Conservation (phyloP, 2,329 filamentous ascomycete genomes). For the Aspergillus glaucus region DNA sequence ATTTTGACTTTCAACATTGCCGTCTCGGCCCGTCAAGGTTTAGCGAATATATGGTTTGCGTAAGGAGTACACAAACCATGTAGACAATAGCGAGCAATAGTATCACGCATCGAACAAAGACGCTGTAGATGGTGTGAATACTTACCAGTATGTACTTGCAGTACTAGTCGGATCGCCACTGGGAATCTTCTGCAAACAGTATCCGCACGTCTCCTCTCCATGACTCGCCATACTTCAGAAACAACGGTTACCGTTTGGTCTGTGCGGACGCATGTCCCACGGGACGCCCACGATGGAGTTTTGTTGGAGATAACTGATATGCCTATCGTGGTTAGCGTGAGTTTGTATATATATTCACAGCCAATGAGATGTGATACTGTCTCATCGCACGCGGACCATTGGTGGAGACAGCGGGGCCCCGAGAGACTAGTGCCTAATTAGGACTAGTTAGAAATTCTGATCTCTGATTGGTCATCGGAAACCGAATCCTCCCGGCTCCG, state of each 20-base stretch:
- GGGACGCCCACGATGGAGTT: not conserved
- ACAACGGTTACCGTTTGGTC: not conserved
- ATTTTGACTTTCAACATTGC: slow-evolving; percentile 3
- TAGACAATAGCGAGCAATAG: not conserved
- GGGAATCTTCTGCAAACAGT: not conserved
- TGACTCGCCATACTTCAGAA: not conserved
- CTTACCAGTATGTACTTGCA: not conserved
- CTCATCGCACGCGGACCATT: not conserved
- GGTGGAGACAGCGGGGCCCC: not conserved
- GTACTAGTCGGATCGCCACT: not conserved
- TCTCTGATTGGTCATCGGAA: not conserved
- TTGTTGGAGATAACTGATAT: not conserved
- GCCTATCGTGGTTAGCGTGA: not conserved
- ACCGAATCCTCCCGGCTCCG: not conserved
- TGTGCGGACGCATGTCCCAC: not conserved
- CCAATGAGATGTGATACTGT: not conserved
- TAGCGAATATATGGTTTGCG: slow-evolving; percentile 22
- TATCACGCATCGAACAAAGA: not conserved
- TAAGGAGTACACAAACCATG: slow-evolving; percentile 18
- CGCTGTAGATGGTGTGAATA: not conserved
- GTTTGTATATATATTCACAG: not conserved
- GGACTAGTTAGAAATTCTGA: not conserved
- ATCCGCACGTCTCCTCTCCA: not conserved
- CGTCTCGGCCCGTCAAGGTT: slow-evolving; percentile 37
- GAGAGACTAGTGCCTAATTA: not conserved